Evolutionary conservation across 148 eudicot genomes (phyloP), one percentile per base, ranked within the genome.

Genomic region (Suaeda aralocaspica): DNA sequence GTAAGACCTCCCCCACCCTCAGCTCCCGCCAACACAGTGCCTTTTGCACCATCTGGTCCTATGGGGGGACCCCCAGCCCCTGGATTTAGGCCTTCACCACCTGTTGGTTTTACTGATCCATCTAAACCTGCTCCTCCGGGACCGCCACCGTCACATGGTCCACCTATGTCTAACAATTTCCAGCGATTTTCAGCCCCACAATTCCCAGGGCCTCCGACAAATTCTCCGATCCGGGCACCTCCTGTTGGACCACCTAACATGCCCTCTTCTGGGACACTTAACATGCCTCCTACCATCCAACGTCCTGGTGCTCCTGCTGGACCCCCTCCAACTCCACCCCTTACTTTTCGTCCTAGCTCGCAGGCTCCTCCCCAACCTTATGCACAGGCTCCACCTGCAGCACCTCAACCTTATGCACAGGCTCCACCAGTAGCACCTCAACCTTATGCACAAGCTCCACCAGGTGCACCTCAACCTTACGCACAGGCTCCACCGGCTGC

Each of bases 141-240:
- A 74, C 76, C 83, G 33, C 73, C 67, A 25, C 70, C 73, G 24
- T 68, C 73, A 52, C 73, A 72, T 41, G 67, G 25, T 70, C 73
- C 80, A 3, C 82, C 82, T 50, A 62, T 72, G 15, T 59, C 74
- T 15, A 82, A 73, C 64, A 36, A 79, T 67, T 81, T 76, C 61
- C 96, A 75, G 81, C 88, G 75, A 74, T 82, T 81, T 57, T 72
- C 94, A 5, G 13, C 82, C 44, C 96, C 96, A 19, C 92, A 82
- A 39, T 79, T 83, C 58, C 59, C 94, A 16, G 69, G 85, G 18
- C 64, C 86, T 52, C 69, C 78, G 70, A 89, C 82, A 76, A 76
- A 75, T 62, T 76, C 77, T 26, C 81, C 81, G 44, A 72, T 76
- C 10, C 82, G 77, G n/a, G 30, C 77, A 13, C 72, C 86, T 9